Evolutionary conservation across 495 filamentous ascomycete species (phyloP).

Genomic region (Aspergillus sclerotiicarbonarius): DNA sequence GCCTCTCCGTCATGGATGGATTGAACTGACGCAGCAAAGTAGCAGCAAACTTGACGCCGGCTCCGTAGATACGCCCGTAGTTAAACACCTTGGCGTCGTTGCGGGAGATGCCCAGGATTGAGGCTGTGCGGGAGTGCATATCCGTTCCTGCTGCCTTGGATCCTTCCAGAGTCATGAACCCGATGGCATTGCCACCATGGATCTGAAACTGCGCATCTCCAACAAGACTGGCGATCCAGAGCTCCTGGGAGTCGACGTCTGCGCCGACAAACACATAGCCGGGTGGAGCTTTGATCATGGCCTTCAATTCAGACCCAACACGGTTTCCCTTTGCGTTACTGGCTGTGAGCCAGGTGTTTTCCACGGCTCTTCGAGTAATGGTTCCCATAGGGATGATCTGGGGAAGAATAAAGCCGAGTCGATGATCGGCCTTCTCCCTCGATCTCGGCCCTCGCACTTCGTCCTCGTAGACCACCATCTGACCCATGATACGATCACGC

Average conservation of each 20-base stretch:
- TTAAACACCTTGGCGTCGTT: conserved; percentile 98
- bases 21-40: conserved; percentile 92
- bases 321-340: conserved; percentile 95
- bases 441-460: conserved; percentile 41
- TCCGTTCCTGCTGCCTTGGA: conserved; percentile 93
- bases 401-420: conserved; percentile 89
- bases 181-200: conserved; percentile 93
- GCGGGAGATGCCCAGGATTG: conserved; percentile 86
- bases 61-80: conserved; percentile 97
- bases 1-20: conserved; percentile 68
- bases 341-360: conserved; percentile 97
- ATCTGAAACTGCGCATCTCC: conserved; percentile 92
- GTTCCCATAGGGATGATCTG: conserved; percentile 99
- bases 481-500: conserved; percentile 83
- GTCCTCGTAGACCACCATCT: conserved; percentile 86
- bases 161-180: conserved; percentile 98
- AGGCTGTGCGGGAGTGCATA: conserved; percentile 88
- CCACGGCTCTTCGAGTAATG: conserved; percentile 91
- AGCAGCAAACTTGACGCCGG: conserved; percentile 88
- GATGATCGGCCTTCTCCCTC: conserved; percentile 16
- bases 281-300: conserved; percentile 89
- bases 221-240: conserved; percentile 96
- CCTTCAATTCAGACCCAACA: conserved; percentile 95
- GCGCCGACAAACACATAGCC: conserved; percentile 94
- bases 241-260: conserved; percentile 97